These are phyloP conservation scores for Gastrodia elata DNA, from an alignment of 106 monocot species.

Conservation along the genomic window DNA sequence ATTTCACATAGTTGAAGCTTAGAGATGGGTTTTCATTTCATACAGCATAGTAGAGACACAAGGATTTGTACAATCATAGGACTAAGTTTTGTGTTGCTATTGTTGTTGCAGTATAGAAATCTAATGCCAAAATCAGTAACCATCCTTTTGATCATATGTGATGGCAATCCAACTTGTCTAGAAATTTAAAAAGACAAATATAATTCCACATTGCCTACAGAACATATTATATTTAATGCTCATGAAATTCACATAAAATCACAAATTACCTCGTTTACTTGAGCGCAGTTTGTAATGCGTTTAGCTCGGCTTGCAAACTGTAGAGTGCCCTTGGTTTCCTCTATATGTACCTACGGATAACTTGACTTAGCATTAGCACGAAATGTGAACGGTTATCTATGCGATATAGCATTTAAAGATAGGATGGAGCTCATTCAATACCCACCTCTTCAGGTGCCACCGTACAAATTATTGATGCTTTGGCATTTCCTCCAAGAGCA, in stretches of 20 bases:
- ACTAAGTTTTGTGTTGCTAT: too few relatives aligned
- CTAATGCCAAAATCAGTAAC: neutral
- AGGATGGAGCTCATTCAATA: neutral
- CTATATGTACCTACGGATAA: constrained; percentile 57
- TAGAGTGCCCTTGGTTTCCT: constrained; percentile 90
- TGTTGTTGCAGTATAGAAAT: neutral
- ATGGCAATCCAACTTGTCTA: neutral
- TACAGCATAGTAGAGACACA: too few relatives aligned
- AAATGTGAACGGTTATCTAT: neutral
- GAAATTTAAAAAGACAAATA: neutral
- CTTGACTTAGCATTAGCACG: neutral
- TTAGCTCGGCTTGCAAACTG: constrained; percentile 98
- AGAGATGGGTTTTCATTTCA: too few relatives aligned
- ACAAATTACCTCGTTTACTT: constrained; percentile 84
- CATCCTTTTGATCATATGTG: neutral
- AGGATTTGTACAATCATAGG: too few relatives aligned
- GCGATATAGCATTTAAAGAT: neutral
- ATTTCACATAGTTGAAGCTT: too few relatives aligned
- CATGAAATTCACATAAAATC: neutral
- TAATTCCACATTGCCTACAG: neutral
- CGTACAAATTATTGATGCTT: constrained; percentile 94
- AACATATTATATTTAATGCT: neutral
- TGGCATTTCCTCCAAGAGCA: constrained; percentile 91
- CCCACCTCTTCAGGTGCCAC: constrained; percentile 95
- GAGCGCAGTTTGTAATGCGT: constrained; percentile 84